Base-by-base conservation (phyloP, 1,139 yeast species). In the Pneumocystis canis region DNA sequence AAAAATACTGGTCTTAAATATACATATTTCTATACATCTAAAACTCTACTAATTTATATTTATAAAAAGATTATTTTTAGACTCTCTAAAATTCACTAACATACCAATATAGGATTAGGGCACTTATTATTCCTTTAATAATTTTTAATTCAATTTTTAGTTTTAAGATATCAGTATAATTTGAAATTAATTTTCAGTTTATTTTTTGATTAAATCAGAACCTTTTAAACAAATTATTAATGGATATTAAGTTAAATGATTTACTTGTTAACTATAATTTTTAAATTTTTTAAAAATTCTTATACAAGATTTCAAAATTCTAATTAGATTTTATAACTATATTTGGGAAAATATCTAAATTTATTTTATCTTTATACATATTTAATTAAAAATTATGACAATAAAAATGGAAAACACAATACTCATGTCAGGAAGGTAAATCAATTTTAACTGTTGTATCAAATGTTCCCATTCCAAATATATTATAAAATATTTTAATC, bases 71-170 rank as follows among this genome's bases (percentile, higher is more conserved):
- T 79, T 90, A 71, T 89, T 88, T 72, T 83, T 90, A 63, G 97
- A 90, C 76, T 88, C 96, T 0, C 77, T 90, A 72, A 83, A n/a
- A 95, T 41, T 84, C 95, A 6, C 85, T 87, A 69, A 88, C 73
- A 88, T 87, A 73, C 89, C 95, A 39, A 96, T 95, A 62, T 89
- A 97, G 97, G 97, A 97, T 67, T 90, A 90, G 73, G 97, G 97
- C 65, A 78, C 20, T 47, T 25, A n/a, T 25, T 9, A 3, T 47
- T 89, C 74, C 89, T 89, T 73, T 66, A n/a, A n/a, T n/a, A n/a
- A n/a, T n/a, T n/a, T n/a, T n/a, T n/a, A n/a, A n/a, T n/a, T 4
- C 9, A 11, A 18, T 25, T 7, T 28, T 28, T 20, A 47, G 54
- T 30, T 25, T 35, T 57, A 28, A 39, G 47, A 35, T 39, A 37